Base-by-base conservation (phyloP, 352 stramenopile genomes). In the Phytophthora melonis region DNA sequence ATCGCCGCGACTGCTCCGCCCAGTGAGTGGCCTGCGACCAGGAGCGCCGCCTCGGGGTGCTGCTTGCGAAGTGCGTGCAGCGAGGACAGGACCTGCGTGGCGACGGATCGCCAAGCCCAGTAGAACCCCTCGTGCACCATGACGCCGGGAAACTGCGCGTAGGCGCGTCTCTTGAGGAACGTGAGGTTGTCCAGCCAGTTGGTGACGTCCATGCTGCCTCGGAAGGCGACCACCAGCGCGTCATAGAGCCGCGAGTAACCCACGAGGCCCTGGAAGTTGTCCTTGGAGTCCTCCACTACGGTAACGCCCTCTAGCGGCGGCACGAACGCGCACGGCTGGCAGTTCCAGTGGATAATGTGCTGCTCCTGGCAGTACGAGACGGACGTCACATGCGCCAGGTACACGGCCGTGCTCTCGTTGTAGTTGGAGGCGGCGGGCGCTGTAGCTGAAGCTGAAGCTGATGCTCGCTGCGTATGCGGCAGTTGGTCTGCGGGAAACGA, bases 151-250 rank as follows among this genome's bases (percentile, higher is more conserved):
- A 84, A 91, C n/a, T 86, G 23, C 2, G 53, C 39, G 71, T 94
- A 96, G 34, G 83, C 82, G 9, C 80, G 79, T 68, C 77, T 87
- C 75, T 96, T 93, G 61, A 92, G 66, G 56, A 95, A 93, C 11
- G 88, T 93, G 64, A 96, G 80, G 64, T 96, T 95, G 68, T 95
- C 84, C 65, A 96, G 78, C 90, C 90, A 96, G 66, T 96, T 96
- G 9, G 58, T 77, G 41, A 95, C 63, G 76, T 96, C 86, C 79
- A 94, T 95, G 58, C 86, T 94, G 25, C 90, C 90, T 39, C 90
- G 88, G 56, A 94, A 96, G 14, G 88, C 87, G n/a, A 96, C 64
- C 27, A 95, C 56, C 5, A 96, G 50, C 1, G 84, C 66, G 60
- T 90, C 66, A 25, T 86, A 86, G 1, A 77, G 70, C 18, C 63